Evolutionary conservation across 2,329 filamentous ascomycete species (phyloP).

Genomic region (Botrytis byssoidea): DNA sequence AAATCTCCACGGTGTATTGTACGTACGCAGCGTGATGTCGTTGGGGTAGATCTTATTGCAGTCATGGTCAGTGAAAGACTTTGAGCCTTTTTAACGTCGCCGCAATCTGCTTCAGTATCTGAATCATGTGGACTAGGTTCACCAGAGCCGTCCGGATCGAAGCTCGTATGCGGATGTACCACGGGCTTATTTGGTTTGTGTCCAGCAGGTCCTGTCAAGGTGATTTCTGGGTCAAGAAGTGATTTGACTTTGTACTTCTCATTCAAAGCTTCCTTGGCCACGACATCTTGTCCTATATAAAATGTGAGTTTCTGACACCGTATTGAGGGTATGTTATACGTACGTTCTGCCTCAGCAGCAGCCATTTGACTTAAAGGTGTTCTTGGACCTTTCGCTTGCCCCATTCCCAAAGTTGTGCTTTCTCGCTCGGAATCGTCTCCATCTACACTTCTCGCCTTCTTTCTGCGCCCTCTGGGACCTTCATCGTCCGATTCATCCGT

Average conservation of each 20-base stretch:
- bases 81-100: constrained; percentile 84
- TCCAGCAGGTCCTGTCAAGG: constrained; percentile 60
- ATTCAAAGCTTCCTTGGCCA: constrained; percentile 25
- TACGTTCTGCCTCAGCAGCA: constrained; percentile 77
- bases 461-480: constrained; percentile 57
- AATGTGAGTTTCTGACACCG: neutral
- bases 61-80: constrained; percentile 80
- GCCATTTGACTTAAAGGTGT: constrained; percentile 63
- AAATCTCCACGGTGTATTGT: constrained; percentile 92
- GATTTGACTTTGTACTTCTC: constrained; percentile 36
- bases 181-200: constrained; percentile 53
- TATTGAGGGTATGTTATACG: constrained; percentile 39
- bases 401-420: constrained; percentile 39
- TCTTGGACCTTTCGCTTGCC: constrained; percentile 41
- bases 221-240: constrained; percentile 59
- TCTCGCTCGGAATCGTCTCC: constrained; percentile 38
- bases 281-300: constrained; percentile 29
- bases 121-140: constrained; percentile 65
- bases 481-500: constrained; percentile 63
- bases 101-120: constrained; percentile 80
- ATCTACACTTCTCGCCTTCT: constrained; percentile 41
- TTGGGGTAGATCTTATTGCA: constrained; percentile 71
- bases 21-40: constrained; percentile 77
- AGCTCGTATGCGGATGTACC: constrained; percentile 81
- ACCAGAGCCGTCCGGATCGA: constrained; percentile 59